A percentile compares a stretch with the other conserved stretches of the same genome.
phyloP scores from a whole-genome alignment of 179 eudicot species.

The Amaranthus tricolor region DNA sequence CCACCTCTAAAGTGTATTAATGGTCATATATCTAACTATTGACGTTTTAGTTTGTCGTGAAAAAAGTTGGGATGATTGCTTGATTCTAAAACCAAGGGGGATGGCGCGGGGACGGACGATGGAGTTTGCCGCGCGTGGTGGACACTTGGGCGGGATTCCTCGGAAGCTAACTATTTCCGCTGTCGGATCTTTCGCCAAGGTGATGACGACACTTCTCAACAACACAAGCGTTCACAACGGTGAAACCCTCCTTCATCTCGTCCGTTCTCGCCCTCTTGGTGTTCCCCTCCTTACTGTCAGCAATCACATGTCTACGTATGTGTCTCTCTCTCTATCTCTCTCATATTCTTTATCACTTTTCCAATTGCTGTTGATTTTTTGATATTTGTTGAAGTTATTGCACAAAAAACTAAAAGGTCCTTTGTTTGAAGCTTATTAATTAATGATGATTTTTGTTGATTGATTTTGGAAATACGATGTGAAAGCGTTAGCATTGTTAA shows the following conservation, averaged over 20 bases:
- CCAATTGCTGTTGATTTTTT: neutral
- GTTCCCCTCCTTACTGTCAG: constrained; percentile 90
- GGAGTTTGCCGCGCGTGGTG: constrained; percentile 82
- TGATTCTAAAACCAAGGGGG: too few species aligned
- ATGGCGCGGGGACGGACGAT: too few species aligned
- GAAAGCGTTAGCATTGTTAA: neutral
- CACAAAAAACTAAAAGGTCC: neutral
- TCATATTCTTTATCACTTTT: neutral
- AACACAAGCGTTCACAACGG: constrained; percentile 69
- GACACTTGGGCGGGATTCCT: constrained; percentile 72
- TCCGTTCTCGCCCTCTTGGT: constrained; percentile 66
- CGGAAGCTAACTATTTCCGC: constrained; percentile 46
- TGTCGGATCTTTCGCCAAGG: constrained; percentile 61
- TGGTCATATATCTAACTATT: too few species aligned
- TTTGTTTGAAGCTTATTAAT: neutral
- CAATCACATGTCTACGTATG: constrained; percentile 97
- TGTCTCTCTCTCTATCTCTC: constrained; percentile 20
- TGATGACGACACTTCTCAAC: constrained; percentile 55
- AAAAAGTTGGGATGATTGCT: too few species aligned
- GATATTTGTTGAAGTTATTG: neutral
- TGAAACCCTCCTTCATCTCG: constrained; percentile 58
- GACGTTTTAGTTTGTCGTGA: too few species aligned
- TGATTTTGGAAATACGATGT: neutral
- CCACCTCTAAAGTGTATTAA: too few species aligned
- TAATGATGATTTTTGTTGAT: neutral